Evolutionary conservation across 805 yeast genomes (phyloP).

Genomic region (Barnettozyma botsteinii): DNA sequence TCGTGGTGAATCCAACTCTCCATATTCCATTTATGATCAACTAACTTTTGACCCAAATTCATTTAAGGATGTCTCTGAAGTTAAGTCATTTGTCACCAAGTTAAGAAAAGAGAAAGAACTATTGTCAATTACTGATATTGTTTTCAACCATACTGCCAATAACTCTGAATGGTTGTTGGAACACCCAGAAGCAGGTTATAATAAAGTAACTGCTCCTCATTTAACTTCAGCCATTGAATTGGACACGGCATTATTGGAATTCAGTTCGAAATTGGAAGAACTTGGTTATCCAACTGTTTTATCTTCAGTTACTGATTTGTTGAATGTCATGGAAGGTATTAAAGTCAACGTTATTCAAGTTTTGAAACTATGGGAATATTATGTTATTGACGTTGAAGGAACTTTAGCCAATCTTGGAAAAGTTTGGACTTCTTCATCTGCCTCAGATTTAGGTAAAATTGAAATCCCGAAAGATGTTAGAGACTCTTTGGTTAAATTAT

Average conservation of each 20-base stretch:
- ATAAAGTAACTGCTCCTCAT: slow-evolving; percentile 84
- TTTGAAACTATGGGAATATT: slow-evolving; percentile 81
- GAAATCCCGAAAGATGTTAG: slow-evolving; percentile 41
- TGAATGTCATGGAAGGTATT: slow-evolving; percentile 59
- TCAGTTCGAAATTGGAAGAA: slow-evolving; percentile 50
- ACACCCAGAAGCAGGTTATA: slow-evolving; percentile 90
- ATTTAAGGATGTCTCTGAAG: slow-evolving; percentile 53
- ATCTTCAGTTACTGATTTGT: slow-evolving; percentile 46
- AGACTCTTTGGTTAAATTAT: slow-evolving; percentile 37
- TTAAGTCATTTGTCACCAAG: slow-evolving; percentile 41
- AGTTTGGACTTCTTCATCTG: slow-evolving; percentile 28
- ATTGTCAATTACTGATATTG: slow-evolving; percentile 83
- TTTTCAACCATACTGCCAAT: slow-evolving; percentile 91
- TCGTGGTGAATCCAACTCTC: slow-evolving; percentile 88
- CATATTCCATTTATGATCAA: slow-evolving; percentile 89
- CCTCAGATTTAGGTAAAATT: slow-evolving; percentile 24
- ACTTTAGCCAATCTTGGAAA: slow-evolving; percentile 36
- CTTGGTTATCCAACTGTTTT: slow-evolving; percentile 60
- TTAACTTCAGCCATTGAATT: slow-evolving; percentile 77
- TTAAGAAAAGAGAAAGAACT: slow-evolving; percentile 54
- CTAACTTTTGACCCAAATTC: slow-evolving; percentile 62
- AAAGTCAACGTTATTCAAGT: slow-evolving; percentile 59
- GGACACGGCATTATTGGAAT: slow-evolving; percentile 62
- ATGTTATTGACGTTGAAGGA: slow-evolving; percentile 55
- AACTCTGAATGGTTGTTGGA: slow-evolving; percentile 81